These are phyloP conservation scores for Salvia miltiorrhiza DNA, from an alignment of 257 asterid species.

Conservation along the genomic window DNA sequence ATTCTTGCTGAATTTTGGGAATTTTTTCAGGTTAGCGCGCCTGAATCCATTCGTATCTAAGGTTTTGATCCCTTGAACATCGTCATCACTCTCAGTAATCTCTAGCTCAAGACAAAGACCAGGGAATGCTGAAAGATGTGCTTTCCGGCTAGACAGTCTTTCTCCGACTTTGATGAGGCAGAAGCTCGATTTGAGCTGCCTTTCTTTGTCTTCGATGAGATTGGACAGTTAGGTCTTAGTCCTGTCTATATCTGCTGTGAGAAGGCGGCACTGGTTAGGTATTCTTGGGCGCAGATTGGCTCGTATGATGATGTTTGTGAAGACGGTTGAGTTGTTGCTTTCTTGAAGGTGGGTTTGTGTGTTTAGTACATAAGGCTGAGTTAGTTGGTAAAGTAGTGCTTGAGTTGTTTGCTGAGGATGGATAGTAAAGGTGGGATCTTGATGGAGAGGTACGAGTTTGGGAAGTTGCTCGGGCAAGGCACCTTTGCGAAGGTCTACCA, in stretches of 20 bases:
- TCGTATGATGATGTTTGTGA: conserved; percentile 44
- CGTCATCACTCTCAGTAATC: conserved; percentile 21
- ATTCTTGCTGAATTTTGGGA: conserved; percentile 7
- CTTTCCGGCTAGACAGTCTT: conserved; percentile 35
- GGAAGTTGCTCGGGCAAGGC: conserved; percentile 87
- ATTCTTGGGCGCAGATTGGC: conserved; percentile 20
- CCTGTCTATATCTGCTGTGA: conserved; percentile 4
- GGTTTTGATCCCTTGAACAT: neutral
- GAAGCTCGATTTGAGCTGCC: conserved; percentile 42
- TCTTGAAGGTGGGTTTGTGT: conserved; percentile 7
- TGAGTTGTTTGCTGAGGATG: conserved; percentile 34
- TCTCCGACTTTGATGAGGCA: conserved; percentile 27
- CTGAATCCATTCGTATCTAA: neutral
- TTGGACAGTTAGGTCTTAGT: conserved; percentile 25
- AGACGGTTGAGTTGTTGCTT: conserved; percentile 49
- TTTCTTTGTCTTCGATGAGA: conserved; percentile 43
- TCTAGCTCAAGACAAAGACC: conserved; percentile 29
- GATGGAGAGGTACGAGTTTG: conserved; percentile 69
- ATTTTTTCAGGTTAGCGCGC: conserved; percentile 28
- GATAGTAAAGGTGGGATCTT: conserved; percentile 45
- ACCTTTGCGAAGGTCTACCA: conserved; percentile 81
- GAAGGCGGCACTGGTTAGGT: conserved; percentile 11
- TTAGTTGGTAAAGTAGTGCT: conserved; percentile 16
- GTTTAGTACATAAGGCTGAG: neutral
- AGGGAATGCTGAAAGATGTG: conserved; percentile 96